Base-by-base conservation (phyloP, 2,329 filamentous ascomycete genomes). In the Penicillium sp. region DNA sequence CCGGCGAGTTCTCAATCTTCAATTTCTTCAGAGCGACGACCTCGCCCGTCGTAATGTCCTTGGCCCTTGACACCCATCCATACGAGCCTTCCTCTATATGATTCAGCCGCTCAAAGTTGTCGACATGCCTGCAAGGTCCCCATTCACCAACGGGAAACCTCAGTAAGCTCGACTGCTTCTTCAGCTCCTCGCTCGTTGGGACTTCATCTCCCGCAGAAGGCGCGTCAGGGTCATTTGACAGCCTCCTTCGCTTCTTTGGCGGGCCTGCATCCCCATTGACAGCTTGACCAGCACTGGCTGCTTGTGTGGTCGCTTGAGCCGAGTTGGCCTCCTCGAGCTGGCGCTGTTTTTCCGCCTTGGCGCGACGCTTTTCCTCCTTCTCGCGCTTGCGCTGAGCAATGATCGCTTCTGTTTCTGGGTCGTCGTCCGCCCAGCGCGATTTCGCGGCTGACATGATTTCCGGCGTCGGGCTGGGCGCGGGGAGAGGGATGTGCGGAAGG, bases 51-150 rank as follows among this genome's bases (percentile, higher is more conserved):
- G 82, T 79, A 35, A 84, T 81, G 69, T 96, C 89, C 62, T 84
- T 88, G 12, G 92, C 95, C 59, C 95, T 85, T 56, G 93, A 93
- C 4, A 99, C 95, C 85, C 89, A 94, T 48, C 95, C 95, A 76
- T 99, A 99, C 8, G 92, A 92, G 38, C 95, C 95, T 79, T 99
- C 95, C 76, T 98, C 95, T 70, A 99, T 99, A 73, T 95, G 90
- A 76, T 99, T 99, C 58, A 99, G 82, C 67, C 91, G 90, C 70
- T 97, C 91, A 78, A 93, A 99, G 71, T 91, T 89, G 71, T 94
- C 90, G 28, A 96, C 89, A 73, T 90, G 90, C 61, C 90, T 84
- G 71, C 89, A 90, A 3, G 85, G 82, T 58, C 86, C 84, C 87
- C 92, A 96, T 66, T 80, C 76, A 10, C 85, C 84, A 14, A 82